Percentiles rank a stretch among this genome's conserved stretches.
Conservation (phyloP, 768 basidiomycete species). For the Glaciozyma martinii region DNA sequence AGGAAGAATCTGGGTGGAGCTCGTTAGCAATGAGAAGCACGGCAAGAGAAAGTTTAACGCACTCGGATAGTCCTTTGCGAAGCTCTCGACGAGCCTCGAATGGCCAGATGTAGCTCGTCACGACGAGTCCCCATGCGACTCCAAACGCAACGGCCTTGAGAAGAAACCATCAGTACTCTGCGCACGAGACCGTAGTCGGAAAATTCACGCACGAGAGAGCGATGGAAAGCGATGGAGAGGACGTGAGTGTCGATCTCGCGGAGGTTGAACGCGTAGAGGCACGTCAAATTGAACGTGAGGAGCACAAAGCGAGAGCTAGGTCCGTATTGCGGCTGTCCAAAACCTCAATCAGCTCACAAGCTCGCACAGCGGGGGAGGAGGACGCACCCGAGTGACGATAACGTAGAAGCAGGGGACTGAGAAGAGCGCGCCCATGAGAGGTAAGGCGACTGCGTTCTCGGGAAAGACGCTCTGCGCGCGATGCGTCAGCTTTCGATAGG, state of each 20-base stretch:
- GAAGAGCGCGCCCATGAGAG: constrained; percentile 77
- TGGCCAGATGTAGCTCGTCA: constrained; percentile 92
- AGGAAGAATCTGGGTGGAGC: constrained; percentile 61
- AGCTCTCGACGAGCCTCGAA: constrained; percentile 84
- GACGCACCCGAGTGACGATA: constrained; percentile 53
- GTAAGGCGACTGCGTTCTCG: constrained; percentile 61
- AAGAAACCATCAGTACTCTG: background rate
- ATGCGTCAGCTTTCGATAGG: constrained; percentile 3
- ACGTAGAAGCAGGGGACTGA: constrained; percentile 91
- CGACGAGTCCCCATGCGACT: constrained; percentile 77
- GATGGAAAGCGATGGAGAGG: constrained; percentile 60
- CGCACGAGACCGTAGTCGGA: background rate
- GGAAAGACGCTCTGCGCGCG: constrained; percentile 55
- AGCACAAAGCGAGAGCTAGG: constrained; percentile 70
- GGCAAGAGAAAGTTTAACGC: constrained; percentile 34
- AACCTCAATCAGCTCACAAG: constrained; percentile 36
- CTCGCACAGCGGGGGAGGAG: constrained; percentile 27
- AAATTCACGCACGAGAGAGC: constrained; percentile 46
- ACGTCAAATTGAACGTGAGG: constrained; percentile 76
- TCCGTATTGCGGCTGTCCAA: constrained; percentile 55
- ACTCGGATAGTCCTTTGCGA: constrained; percentile 72
- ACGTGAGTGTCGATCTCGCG: constrained; percentile 43
- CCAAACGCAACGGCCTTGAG: constrained; percentile 64
- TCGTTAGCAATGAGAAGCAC: too few relatives aligned
- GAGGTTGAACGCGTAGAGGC: constrained; percentile 44